Evolutionary conservation across 2,329 filamentous ascomycete genomes (phyloP).

Genomic region (Aureobasidium sp.): DNA sequence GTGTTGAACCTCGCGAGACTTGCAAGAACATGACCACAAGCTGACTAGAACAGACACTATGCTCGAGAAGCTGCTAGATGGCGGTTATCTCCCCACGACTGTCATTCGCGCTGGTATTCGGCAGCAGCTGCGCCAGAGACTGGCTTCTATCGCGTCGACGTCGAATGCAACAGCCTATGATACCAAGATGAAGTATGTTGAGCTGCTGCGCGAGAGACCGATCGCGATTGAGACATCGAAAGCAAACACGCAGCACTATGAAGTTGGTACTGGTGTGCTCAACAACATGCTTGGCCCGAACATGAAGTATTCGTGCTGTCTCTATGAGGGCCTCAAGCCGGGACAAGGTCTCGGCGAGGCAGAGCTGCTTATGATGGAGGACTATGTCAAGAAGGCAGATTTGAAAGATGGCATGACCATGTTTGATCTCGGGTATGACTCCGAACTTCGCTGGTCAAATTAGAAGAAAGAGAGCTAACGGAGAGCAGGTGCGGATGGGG

Average conservation of each 20-base stretch:
- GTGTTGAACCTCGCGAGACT: not conserved
- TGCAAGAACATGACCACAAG: not conserved
- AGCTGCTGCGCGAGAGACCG: slow-evolving; percentile 49
- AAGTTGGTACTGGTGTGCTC: slow-evolving; percentile 59
- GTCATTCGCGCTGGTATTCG: slow-evolving; percentile 59
- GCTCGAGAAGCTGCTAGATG: slow-evolving; percentile 53
- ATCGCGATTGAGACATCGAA: slow-evolving; percentile 60
- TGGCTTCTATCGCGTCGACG: slow-evolving; percentile 46
- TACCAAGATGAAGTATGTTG: slow-evolving; percentile 57
- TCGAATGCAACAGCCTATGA: slow-evolving; percentile 47
- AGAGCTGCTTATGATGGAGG: slow-evolving; percentile 57
- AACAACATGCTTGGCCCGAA: slow-evolving; percentile 54
- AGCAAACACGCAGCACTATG: slow-evolving; percentile 65
- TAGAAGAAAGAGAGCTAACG: not conserved
- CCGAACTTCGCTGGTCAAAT: no score
- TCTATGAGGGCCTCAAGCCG: slow-evolving; percentile 57
- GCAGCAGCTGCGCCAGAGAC: slow-evolving; percentile 54
- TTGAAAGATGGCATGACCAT: slow-evolving; percentile 53
- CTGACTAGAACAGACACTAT: slow-evolving; percentile 22
- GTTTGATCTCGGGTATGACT: slow-evolving; percentile 50
- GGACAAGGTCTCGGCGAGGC: slow-evolving; percentile 29
- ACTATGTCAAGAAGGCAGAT: slow-evolving; percentile 54
- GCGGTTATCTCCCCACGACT: slow-evolving; percentile 53
- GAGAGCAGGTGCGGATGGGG: slow-evolving; percentile 57
- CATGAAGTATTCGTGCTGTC: slow-evolving; percentile 65